A percentile compares a stretch with the other conserved stretches of the same genome.
Conservation (phyloP, 192 early-diverging fungal species). For the Backusella mclennaniae region DNA sequence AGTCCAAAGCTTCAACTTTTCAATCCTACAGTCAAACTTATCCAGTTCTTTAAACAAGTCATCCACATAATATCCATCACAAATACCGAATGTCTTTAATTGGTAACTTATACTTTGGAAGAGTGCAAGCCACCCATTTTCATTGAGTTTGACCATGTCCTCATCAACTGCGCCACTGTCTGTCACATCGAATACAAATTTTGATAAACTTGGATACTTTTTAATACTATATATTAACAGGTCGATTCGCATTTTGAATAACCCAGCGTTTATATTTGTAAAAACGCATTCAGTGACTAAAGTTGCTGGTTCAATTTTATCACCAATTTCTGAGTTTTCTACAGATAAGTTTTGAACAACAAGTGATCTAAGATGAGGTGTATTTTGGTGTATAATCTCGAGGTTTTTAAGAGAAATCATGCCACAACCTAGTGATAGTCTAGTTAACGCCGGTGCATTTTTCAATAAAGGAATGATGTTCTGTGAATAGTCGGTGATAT, state of each 20-base stretch:
- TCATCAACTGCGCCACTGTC: background rate
- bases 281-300: background rate
- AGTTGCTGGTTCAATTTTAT: background rate
- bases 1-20: background rate
- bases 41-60: background rate
- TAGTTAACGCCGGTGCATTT: background rate
- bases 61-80: background rate
- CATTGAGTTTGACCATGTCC: background rate
- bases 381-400: background rate
- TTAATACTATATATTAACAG: background rate
- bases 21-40: background rate
- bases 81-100: background rate
- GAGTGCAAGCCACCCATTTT: background rate
- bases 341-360: background rate
- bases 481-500: background rate
- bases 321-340: background rate
- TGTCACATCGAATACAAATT: background rate
- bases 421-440: background rate
- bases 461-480: background rate
- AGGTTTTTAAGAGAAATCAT: background rate
- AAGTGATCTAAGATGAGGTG: background rate
- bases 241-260: background rate
- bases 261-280: background rate
- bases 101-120: background rate
- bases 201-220: conserved; percentile 3